A percentile compares a stretch with the other conserved stretches of the same genome.
Conservation (phyloP, 345 rosid species). For the Turnera subulata region DNA sequence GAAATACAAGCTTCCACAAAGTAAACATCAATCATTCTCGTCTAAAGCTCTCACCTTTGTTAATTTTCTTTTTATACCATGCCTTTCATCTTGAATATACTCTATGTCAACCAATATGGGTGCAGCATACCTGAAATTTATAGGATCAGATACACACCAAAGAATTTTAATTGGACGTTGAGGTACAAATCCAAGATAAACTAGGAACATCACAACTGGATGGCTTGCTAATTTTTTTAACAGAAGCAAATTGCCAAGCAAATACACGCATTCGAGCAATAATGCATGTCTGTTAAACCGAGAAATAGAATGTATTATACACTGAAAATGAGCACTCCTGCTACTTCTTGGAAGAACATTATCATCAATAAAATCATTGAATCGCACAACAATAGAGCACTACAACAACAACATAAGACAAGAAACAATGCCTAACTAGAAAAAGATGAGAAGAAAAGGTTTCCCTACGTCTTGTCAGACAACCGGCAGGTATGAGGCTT, state of each 20-base stretch:
- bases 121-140: slow-evolving; percentile 65
- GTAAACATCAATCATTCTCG: background rate
- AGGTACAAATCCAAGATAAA: background rate
- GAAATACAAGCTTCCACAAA: background rate
- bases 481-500: slow-evolving; percentile 80
- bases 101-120: slow-evolving; percentile 76
- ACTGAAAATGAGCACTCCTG: too few species aligned
- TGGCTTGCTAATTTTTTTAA: background rate
- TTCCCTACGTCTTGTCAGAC: slow-evolving; percentile 68
- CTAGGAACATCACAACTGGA: background rate
- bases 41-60: slow-evolving; percentile 44
- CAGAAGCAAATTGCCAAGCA: background rate
- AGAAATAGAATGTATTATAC: too few species aligned
- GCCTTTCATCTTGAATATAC: slow-evolving; percentile 48
- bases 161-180: background rate
- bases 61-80: slow-evolving; percentile 29
- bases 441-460: background rate
- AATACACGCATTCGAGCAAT: background rate
- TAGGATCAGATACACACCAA: background rate
- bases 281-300: too few species aligned
- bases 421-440: background rate
- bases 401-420: background rate
- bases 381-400: too few species aligned
- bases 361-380: too few species aligned
- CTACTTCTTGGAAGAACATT: too few species aligned